Percentiles rank a stretch among this genome's conserved stretches.
These are phyloP conservation scores for Ploettnerulaceae sp. DNA, from an alignment of 2,329 filamentous ascomycete species.

Conservation along the genomic window DNA sequence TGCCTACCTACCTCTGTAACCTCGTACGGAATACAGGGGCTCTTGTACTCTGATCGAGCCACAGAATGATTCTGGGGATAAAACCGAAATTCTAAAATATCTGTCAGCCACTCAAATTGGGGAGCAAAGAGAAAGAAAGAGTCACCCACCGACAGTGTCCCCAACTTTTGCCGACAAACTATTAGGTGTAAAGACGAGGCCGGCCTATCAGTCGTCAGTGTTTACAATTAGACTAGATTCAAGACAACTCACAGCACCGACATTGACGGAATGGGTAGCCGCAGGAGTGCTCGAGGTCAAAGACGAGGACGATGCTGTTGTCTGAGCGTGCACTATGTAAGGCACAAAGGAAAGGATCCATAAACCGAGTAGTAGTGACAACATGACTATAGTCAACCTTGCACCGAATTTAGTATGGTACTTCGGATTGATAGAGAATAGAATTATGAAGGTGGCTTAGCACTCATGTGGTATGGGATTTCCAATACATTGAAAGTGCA, in stretches of 20 bases:
- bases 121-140: background rate
- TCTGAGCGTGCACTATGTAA: background rate
- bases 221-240: background rate
- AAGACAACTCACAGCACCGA: constrained; percentile 14
- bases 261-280: constrained; percentile 10
- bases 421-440: background rate
- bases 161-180: constrained; percentile 21
- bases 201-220: constrained; percentile 6
- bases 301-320: background rate
- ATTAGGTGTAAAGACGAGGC: constrained; percentile 22
- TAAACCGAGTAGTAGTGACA: background rate
- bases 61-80: constrained; percentile 60
- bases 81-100: constrained; percentile 46
- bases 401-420: background rate
- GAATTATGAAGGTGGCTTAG: background rate
- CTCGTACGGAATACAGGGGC: constrained; percentile 60
- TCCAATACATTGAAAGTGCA: too few species aligned
- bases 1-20: constrained; percentile 42
- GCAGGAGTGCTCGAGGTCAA: constrained; percentile 11
- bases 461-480: too few species aligned
- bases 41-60: constrained; percentile 49
- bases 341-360: background rate
- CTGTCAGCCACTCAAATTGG: background rate
- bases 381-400: background rate
- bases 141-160: constrained; percentile 23